phyloP scores from a whole-genome alignment of 768 basidiomycete species.

The Austroboletus festivus region DNA sequence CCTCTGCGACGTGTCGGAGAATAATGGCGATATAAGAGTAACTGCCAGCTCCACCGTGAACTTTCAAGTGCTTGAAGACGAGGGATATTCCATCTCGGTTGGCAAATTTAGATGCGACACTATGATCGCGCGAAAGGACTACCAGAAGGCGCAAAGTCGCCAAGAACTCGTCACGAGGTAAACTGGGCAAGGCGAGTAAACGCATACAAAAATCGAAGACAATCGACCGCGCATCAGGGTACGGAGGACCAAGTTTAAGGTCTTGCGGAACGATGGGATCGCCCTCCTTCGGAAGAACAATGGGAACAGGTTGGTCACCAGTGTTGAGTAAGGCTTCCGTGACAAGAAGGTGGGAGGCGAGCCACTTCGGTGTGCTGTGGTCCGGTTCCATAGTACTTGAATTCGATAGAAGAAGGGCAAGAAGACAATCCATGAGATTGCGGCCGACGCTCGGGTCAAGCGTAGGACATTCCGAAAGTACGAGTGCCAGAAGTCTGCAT shows the following conservation, averaged over 20 bases:
- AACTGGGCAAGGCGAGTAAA: conserved; percentile 58
- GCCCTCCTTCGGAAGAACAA: conserved; percentile 66
- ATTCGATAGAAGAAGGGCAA: conserved; percentile 63
- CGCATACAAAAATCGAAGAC: conserved; percentile 77
- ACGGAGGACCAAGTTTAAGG: conserved; percentile 57
- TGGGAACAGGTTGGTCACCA: conserved; percentile 66
- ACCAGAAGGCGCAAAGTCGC: conserved; percentile 82
- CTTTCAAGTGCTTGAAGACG: conserved; percentile 67
- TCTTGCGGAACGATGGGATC: conserved; percentile 54
- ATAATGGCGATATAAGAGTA: conserved; percentile 85
- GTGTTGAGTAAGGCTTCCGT: conserved; percentile 79
- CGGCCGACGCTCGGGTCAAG: conserved; percentile 53
- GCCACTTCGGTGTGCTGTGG: conserved; percentile 76
- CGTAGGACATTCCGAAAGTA: conserved; percentile 71
- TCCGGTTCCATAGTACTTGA: conserved; percentile 47
- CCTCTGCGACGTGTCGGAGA: conserved; percentile 90
- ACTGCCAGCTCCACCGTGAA: conserved; percentile 56
- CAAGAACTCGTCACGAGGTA: conserved; percentile 79
- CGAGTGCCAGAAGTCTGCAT: conserved; percentile 80
- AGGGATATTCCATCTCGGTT: conserved; percentile 57
- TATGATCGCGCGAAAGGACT: conserved; percentile 73
- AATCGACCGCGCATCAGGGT: conserved; percentile 55
- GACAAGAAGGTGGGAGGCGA: conserved; percentile 80
- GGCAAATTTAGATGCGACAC: conserved; percentile 64
- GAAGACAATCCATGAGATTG: conserved; percentile 63